Conservation (phyloP, 148 eudicot species). For the Rhododendron mucronatum region DNA sequence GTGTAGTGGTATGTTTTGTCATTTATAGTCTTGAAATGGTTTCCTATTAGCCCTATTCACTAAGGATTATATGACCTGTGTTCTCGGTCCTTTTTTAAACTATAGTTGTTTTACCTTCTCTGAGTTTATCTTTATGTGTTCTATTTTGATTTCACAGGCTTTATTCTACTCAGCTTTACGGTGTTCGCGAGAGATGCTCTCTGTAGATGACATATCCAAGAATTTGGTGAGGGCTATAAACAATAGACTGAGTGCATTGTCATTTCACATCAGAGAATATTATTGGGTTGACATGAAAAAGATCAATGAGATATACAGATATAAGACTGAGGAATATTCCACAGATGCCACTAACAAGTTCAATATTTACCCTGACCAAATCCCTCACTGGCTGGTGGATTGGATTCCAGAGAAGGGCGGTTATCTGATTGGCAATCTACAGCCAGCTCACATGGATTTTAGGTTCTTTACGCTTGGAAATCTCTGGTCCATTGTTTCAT, state of each 20-base stretch:
- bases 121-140: not conserved
- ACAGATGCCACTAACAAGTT: slow-evolving; percentile 80
- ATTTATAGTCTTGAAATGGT: not conserved
- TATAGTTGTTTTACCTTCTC: not conserved
- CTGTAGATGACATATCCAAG: slow-evolving; percentile 60
- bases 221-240: slow-evolving; percentile 63
- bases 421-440: slow-evolving; percentile 85
- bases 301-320: slow-evolving; percentile 84
- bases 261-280: slow-evolving; percentile 88
- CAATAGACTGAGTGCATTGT: slow-evolving; percentile 81
- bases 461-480: slow-evolving; percentile 87
- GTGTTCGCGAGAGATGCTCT: slow-evolving; percentile 81
- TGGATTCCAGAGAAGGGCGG: slow-evolving; percentile 91
- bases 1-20: not conserved
- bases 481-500: slow-evolving; percentile 79
- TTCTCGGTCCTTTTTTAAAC: not conserved
- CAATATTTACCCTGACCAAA: slow-evolving; percentile 92
- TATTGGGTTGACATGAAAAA: slow-evolving; percentile 91
- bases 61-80: not conserved
- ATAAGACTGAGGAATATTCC: slow-evolving; percentile 88
- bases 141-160: slow-evolving; percentile 37
- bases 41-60: not conserved
- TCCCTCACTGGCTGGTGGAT: slow-evolving; percentile 83
- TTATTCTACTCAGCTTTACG: slow-evolving; percentile 81
- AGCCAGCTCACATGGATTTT: slow-evolving; percentile 97